These are phyloP conservation scores for Starmerella geochares DNA, from an alignment of 805 yeast species.

Conservation along the genomic window DNA sequence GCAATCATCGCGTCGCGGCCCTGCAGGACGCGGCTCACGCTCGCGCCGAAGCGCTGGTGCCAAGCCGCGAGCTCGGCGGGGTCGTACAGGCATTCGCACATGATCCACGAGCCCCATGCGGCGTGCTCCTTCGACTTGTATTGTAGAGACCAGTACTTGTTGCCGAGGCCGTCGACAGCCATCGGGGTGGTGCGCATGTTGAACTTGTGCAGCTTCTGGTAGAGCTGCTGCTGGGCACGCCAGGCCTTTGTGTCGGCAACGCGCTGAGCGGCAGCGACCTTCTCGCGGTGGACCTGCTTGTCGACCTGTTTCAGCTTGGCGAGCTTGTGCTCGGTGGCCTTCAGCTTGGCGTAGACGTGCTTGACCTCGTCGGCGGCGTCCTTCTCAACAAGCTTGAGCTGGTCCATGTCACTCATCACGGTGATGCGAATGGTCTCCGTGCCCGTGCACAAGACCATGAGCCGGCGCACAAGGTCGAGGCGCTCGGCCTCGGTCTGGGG, in stretches of 20 bases:
- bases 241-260: slow-evolving; percentile 25
- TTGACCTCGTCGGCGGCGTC: slow-evolving; percentile 28
- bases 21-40: slow-evolving; percentile 8
- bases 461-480: slow-evolving; percentile 26
- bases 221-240: slow-evolving; percentile 27
- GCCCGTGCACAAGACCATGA: slow-evolving; percentile 28
- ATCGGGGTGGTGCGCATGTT: slow-evolving; percentile 31
- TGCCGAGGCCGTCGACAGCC: slow-evolving; percentile 30
- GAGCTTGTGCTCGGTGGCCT: slow-evolving; percentile 23
- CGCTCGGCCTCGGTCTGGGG: slow-evolving; percentile 24
- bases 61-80: slow-evolving; percentile 15
- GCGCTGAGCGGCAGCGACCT: slow-evolving; percentile 26
- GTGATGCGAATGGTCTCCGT: slow-evolving; percentile 33
- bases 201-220: slow-evolving; percentile 27
- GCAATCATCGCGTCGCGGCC: slow-evolving; percentile 18
- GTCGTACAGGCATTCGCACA: slow-evolving; percentile 25
- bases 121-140: slow-evolving; percentile 27
- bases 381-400: slow-evolving; percentile 24
- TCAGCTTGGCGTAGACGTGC: slow-evolving; percentile 23
- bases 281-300: slow-evolving; percentile 25
- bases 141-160: slow-evolving; percentile 33
- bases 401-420: slow-evolving; percentile 30
- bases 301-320: slow-evolving; percentile 24
- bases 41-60: slow-evolving; percentile 14
- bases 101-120: slow-evolving; percentile 32